Evolutionary conservation across 306 rosid genomes (phyloP).

Genomic region (Fragaria vesca): DNA sequence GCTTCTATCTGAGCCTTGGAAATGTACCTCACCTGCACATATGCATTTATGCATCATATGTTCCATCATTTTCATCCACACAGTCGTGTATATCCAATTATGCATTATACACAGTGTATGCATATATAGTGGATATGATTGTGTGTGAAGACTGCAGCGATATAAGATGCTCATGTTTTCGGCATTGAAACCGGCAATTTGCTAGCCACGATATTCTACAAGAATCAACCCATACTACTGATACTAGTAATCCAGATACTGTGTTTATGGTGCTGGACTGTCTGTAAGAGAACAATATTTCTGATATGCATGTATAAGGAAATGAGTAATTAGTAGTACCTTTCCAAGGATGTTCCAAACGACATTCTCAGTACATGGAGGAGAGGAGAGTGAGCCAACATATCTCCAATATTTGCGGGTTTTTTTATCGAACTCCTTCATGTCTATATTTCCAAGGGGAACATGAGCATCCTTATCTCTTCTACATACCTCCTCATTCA

Average conservation of each 20-base stretch:
- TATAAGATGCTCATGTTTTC: background rate
- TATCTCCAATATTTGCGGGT: constrained; percentile 61
- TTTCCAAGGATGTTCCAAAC: constrained; percentile 70
- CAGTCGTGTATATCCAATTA: background rate
- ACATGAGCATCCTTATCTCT: constrained; percentile 36
- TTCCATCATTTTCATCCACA: background rate
- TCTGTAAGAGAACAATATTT: background rate
- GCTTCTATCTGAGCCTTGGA: constrained; percentile 54
- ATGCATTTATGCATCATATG: background rate
- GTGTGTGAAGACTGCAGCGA: background rate
- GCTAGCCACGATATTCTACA: background rate
- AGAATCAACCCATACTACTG: too few relatives aligned
- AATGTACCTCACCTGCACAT: constrained; percentile 55
- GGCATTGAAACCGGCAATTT: background rate
- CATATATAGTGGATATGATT: background rate
- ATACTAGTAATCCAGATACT: background rate
- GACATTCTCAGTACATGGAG: constrained; percentile 78
- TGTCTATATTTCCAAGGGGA: constrained; percentile 42
- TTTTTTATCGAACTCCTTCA: constrained; percentile 32
- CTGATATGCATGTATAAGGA: background rate
- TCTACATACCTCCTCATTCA: constrained; percentile 28
- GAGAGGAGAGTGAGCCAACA: constrained; percentile 77
- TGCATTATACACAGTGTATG: too few relatives aligned
- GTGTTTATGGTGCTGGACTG: background rate
- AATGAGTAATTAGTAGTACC: constrained; percentile 28